Base-by-base conservation (phyloP, 495 filamentous ascomycete species). In the Haplographium delicatum region DNA sequence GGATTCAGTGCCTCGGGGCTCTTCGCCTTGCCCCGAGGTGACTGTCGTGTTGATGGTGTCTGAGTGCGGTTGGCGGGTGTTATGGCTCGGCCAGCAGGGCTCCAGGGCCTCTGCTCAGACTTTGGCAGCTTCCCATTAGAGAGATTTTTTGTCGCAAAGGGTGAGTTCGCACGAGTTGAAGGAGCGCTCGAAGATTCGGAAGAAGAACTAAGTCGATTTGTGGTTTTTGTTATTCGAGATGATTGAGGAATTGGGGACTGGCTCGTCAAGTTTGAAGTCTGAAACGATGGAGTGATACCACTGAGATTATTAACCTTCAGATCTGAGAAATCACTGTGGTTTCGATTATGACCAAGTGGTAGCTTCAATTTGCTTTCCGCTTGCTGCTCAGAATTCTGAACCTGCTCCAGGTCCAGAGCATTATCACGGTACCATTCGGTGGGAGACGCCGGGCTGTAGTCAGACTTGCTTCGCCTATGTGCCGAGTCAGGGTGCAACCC, bases 341-440 rank as follows among this genome's bases (percentile, higher is more conserved):
- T 70, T 44, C 76, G 68, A 37, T 61, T 64, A 34, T 77, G 74
- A 33, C 53, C 65, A 49, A 64, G 63, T 15, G 63, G 46, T 31
- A 65, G 64, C 25, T 57, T 33, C 10, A 50, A 27, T 44, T 65
- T 59, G 27, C 63, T 63, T 27, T 60, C 53, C 37, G 64, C 63
- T n/a, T n/a, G n/a, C n/a, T n/a, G n/a, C n/a, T n/a, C n/a, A n/a
- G n/a, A n/a, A n/a, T n/a, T n/a, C n/a, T n/a, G n/a, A 15, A 60
- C 56, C 40, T 59, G 59, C 23, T 63, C 65, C 52, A 56, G 59
- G 48, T 42, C 65, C 42, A 56, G 56, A 28, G 54, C 62, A 44
- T 57, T 61, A 5, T 57, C 65, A 28, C 72, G 74, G 50, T 79
- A 78, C 75, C 75, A 78, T 41, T 74, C 73, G 6, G 69, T 76